These are phyloP conservation scores for Ophiostoma ips DNA, from an alignment of 2,329 filamentous ascomycete species.

Conservation along the genomic window DNA sequence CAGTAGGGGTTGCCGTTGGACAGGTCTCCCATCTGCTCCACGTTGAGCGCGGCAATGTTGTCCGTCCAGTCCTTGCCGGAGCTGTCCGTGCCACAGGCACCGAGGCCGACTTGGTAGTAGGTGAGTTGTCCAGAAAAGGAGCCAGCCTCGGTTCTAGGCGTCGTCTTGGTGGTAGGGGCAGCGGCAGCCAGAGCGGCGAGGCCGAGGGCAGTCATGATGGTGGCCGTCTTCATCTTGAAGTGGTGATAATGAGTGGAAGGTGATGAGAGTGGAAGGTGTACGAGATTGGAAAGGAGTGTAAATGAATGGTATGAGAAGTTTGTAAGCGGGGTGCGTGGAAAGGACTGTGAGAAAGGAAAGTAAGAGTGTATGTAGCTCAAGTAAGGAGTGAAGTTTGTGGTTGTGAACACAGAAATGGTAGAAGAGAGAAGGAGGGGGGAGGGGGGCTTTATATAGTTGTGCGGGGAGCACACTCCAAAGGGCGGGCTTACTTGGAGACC, in stretches of 20 bases:
- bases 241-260: not conserved
- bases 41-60: conserved; percentile 56
- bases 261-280: not conserved
- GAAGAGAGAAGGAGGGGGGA: not conserved
- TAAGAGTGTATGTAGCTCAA: not conserved
- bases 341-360: not conserved
- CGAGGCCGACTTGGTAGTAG: conserved; percentile 56
- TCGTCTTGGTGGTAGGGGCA: not conserved
- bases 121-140: conserved; percentile 52
- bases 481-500: not conserved
- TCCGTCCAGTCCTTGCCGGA: conserved; percentile 37
- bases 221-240: not conserved
- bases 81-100: conserved; percentile 53
- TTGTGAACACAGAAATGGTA: not conserved
- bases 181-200: not conserved
- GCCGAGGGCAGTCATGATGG: not conserved
- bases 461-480: not conserved
- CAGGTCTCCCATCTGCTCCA: conserved; percentile 44
- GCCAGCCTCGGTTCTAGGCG: conserved; percentile 7
- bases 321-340: no score
- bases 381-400: not conserved
- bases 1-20: conserved; percentile 61
- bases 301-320: no score
- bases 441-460: not conserved
- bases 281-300: not conserved